These are phyloP conservation scores for Hypoxylon sp. DNA, from an alignment of 2,329 filamentous ascomycete species.

Conservation along the genomic window DNA sequence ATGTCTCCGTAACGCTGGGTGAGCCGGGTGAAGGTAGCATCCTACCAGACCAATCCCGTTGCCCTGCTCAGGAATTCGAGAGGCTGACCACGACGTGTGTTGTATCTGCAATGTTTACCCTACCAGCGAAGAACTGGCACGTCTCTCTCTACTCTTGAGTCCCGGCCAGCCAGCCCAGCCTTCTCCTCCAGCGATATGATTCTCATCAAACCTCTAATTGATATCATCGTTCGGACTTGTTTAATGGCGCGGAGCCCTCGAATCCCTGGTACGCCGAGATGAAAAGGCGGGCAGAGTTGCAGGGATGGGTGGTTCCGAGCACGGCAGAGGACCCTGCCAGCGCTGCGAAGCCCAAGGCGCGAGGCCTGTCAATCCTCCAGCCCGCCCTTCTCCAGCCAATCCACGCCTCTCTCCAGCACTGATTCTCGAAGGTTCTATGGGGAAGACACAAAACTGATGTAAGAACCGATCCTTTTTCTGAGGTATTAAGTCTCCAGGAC, in stretches of 20 bases:
- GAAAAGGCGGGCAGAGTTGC: constrained; percentile 35
- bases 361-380: constrained; percentile 17
- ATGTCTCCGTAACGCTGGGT: constrained; percentile 26
- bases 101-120: constrained; percentile 20
- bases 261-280: constrained; percentile 40
- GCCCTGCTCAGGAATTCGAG: constrained; percentile 24
- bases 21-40: constrained; percentile 31
- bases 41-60: constrained; percentile 29
- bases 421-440: constrained; percentile 58
- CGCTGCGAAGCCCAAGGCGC: too few species aligned
- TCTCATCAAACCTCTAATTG: constrained; percentile 36
- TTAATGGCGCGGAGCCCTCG: constrained; percentile 23
- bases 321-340: constrained; percentile 35
- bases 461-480: constrained; percentile 8
- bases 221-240: constrained; percentile 36
- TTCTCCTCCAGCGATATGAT: constrained; percentile 18
- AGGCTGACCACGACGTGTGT: constrained; percentile 38
- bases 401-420: constrained; percentile 22
- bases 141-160: constrained; percentile 7
- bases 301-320: constrained; percentile 41
- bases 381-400: constrained; percentile 25
- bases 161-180: constrained; percentile 1
- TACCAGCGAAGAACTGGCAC: constrained; percentile 22
- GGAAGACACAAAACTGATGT: constrained; percentile 33
- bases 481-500: constrained; percentile 17